Conservation (phyloP, 805 yeast genomes). For the Wickerhamomyces alni region DNA sequence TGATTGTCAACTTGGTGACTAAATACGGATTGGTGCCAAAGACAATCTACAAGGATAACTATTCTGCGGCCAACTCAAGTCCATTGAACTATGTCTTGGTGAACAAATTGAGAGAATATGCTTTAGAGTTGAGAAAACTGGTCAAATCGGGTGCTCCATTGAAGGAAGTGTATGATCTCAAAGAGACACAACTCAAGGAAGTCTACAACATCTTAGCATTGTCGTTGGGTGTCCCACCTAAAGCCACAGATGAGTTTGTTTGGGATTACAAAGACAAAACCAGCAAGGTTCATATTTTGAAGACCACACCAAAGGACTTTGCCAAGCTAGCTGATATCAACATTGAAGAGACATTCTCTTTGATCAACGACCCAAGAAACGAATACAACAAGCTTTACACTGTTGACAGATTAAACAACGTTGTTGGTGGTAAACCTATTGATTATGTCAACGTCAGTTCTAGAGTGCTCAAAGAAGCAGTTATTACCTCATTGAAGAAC, state of each 20-base stretch:
- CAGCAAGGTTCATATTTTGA: slow-evolving; percentile 37
- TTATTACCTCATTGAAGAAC: slow-evolving; percentile 58
- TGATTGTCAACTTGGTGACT: slow-evolving; percentile 67
- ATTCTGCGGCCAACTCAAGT: slow-evolving; percentile 41
- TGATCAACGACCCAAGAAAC: slow-evolving; percentile 79
- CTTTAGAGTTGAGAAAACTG: slow-evolving; percentile 52
- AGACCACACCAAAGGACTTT: slow-evolving; percentile 59
- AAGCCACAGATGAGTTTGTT: slow-evolving; percentile 53
- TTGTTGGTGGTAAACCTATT: slow-evolving; percentile 61
- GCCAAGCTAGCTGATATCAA: slow-evolving; percentile 50
- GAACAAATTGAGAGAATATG: slow-evolving; percentile 69
- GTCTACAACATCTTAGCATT: slow-evolving; percentile 58
- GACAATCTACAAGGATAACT: slow-evolving; percentile 60
- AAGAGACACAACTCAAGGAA: slow-evolving; percentile 48
- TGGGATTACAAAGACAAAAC: slow-evolving; percentile 77
- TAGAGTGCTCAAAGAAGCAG: slow-evolving; percentile 48
- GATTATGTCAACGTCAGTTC: slow-evolving; percentile 63
- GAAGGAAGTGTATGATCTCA: slow-evolving; percentile 26
- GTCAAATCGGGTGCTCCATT: slow-evolving; percentile 35
- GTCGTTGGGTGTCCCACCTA: slow-evolving; percentile 72
- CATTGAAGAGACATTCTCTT: slow-evolving; percentile 48
- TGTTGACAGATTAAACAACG: slow-evolving; percentile 69
- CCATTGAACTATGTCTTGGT: slow-evolving; percentile 58
- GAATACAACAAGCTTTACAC: slow-evolving; percentile 53
- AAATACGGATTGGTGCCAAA: slow-evolving; percentile 83